Evolutionary conservation across 495 filamentous ascomycete species (phyloP), one percentile per base, ranked within the genome.

Genomic region (Neurospora africana): DNA sequence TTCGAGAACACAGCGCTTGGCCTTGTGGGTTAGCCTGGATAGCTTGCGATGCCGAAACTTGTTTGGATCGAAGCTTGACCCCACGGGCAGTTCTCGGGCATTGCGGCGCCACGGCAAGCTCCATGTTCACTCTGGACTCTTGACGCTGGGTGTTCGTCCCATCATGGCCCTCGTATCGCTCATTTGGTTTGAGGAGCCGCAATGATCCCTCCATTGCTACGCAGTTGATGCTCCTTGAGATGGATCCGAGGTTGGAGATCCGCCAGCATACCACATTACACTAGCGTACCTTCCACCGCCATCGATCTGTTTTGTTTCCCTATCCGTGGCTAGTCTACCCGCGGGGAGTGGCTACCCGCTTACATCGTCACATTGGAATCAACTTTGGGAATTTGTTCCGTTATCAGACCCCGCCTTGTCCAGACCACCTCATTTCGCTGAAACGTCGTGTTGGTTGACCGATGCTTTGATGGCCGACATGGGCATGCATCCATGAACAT

Each of bases 371-470:
- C 53, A 27, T 65, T 65, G 53, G 53, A 65, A 33, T 65, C 53
- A 65, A 35, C 53, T 65, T 65, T 65, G 53, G 53, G 53, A 65
- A 65, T 33, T 4, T 19, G 27, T 3, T 65, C 13, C 53, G 53
- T 65, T 65, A 65, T 65, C 53, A 65, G 53, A 65, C 53, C 15
- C 53, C 27, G 53, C 53, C 47, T 58, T 58, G 23, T 58, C 21
- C 47, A 58, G 72, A 33, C 43, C 44, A 71, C 39, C 65, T 76
- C 69, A 76, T 77, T 70, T 77, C 23, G 70, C 71, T 77, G 74
- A 77, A 77, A 76, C 72, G 53, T 9, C 21, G 27, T 71, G 69
- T 61, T 68, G 44, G 67, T 69, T 67, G 11, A 7, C 41, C 43
- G 41, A 33, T 33, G 19, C 69, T 17, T 35, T 3, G 69, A 47